Percentiles rank a stretch among this genome's conserved stretches.
Evolutionary conservation across 371 early-diverging fungal species (phyloP).

Genomic region (Rhizopus delemar): DNA sequence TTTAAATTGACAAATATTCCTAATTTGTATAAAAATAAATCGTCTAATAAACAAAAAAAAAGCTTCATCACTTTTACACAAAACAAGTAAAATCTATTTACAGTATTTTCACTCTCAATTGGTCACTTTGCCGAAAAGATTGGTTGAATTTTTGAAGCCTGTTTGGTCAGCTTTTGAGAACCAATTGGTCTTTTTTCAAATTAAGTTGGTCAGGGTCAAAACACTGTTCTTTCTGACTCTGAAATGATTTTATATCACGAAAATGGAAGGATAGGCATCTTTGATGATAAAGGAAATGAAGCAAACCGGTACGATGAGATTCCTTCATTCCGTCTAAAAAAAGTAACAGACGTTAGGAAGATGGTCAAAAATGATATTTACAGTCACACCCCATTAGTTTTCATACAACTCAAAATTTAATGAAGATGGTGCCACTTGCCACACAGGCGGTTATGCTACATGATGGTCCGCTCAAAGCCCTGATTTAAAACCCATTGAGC

Average conservation of each 20-base stretch:
- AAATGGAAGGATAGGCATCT: not conserved
- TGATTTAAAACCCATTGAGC: no score
- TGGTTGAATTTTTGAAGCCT: not conserved
- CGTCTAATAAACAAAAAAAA: no score
- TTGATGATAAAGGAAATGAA: slow-evolving; percentile 9
- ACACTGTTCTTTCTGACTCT: not conserved
- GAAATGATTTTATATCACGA: slow-evolving; percentile 5
- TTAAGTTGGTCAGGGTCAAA: not conserved
- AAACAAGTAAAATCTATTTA: no score
- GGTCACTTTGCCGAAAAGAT: not conserved
- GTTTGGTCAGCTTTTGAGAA: not conserved
- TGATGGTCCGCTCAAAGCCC: no score
- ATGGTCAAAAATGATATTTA: slow-evolving; percentile 2
- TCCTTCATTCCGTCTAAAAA: slow-evolving; percentile 4
- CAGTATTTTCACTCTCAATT: slow-evolving; percentile 3
- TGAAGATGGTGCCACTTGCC: no score
- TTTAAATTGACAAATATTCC: no score
- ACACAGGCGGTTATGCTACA: no score
- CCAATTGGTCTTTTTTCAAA: not conserved
- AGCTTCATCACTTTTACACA: no score
- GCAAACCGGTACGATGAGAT: slow-evolving; percentile 2
- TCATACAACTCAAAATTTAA: no score
- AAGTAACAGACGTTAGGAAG: slow-evolving; percentile 7
- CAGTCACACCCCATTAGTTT: not conserved
- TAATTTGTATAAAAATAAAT: no score